Conservation (phyloP, 768 basidiomycete species). For the Tylopilus sp. region DNA sequence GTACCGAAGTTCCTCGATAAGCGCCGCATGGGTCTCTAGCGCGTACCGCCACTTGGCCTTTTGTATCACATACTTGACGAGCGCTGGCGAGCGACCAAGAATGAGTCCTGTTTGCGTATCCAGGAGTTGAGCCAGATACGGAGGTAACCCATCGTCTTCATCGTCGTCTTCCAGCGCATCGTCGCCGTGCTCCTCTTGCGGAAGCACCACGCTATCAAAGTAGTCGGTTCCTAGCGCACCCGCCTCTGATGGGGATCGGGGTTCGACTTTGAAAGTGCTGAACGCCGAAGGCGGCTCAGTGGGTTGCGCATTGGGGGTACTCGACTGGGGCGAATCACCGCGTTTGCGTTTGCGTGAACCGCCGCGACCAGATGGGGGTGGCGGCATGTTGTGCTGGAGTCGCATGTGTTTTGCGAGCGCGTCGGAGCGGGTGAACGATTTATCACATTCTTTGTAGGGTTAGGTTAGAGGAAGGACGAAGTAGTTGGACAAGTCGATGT, state of each 20-base stretch:
- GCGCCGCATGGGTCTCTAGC: conserved; percentile 59
- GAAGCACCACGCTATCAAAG: conserved; percentile 26
- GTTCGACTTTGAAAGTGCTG: conserved; percentile 65
- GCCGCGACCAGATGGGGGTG: conserved; percentile 70
- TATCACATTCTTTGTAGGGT: conserved; percentile 73
- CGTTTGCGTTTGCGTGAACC: conserved; percentile 72
- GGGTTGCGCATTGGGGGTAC: conserved; percentile 15
- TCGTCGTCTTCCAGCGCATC: conserved; percentile 29
- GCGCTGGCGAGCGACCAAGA: conserved; percentile 61
- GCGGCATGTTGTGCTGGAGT: conserved; percentile 76
- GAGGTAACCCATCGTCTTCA: conserved; percentile 49
- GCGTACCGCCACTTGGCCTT: conserved; percentile 75
- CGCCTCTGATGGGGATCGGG: conserved; percentile 40
- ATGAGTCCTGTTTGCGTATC: conserved; percentile 62
- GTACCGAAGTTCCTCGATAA: conserved; percentile 60
- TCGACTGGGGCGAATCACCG: conserved; percentile 31
- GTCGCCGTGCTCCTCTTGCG: conserved; percentile 17
- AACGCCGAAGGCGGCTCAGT: conserved; percentile 37
- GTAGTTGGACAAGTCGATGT: conserved; percentile 24
- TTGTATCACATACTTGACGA: conserved; percentile 65
- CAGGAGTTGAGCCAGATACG: conserved; percentile 46
- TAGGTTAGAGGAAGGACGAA: not conserved
- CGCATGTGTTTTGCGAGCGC: conserved; percentile 92
- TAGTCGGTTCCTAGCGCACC: conserved; percentile 31
- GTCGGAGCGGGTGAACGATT: conserved; percentile 92